Conservation (phyloP, 1,284 basidiomycete genomes). For the Salmacisia buchloeana region DNA sequence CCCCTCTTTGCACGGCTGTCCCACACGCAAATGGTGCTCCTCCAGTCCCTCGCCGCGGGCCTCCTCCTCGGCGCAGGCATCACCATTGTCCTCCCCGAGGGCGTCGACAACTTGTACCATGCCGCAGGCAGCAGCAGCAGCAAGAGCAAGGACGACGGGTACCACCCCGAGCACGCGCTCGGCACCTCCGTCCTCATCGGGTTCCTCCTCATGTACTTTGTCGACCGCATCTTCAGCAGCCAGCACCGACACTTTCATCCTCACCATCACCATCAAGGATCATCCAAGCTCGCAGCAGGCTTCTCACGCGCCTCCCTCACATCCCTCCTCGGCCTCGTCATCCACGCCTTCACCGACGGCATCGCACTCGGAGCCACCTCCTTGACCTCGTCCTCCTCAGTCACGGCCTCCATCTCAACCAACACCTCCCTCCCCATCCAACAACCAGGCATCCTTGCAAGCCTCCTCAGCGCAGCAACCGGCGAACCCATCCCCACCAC, state of each 20-base stretch:
- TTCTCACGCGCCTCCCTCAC: constrained; percentile 24
- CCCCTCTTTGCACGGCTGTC: constrained; percentile 41
- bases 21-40: constrained; percentile 28
- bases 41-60: constrained; percentile 45
- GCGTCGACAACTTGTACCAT: constrained; percentile 23
- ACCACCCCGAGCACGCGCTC: constrained; percentile 27
- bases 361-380: constrained; percentile 46
- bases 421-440: not conserved
- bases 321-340: constrained; percentile 36
- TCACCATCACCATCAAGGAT: not conserved
- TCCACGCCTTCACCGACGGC: constrained; percentile 45
- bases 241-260: constrained; percentile 4
- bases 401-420: not conserved
- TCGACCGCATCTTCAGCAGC: constrained; percentile 22
- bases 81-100: constrained; percentile 47
- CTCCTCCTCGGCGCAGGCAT: constrained; percentile 45
- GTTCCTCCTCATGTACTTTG: constrained; percentile 44
- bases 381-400: not conserved
- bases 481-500: no score
- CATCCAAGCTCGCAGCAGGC: not conserved
- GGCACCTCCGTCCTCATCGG: constrained; percentile 39
- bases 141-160: not conserved
- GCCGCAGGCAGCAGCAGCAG: not conserved
- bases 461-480: no score
- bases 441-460: not conserved